Base-by-base conservation (phyloP, 371 early-diverging fungal genomes). In the Smittium culicis region DNA sequence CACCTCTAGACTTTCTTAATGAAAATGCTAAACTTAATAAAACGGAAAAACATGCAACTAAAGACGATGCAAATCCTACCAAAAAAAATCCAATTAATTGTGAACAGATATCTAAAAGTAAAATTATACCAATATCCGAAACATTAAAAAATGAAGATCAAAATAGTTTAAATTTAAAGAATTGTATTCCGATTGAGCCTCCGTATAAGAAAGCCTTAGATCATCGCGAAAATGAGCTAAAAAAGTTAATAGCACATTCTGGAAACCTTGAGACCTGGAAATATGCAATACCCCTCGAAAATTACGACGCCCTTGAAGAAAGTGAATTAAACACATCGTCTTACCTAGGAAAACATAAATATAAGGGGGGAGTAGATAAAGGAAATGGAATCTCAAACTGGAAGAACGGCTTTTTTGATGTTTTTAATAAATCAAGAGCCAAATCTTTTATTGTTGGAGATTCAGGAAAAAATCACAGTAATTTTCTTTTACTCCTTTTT, bases 341-440 rank as follows among this genome's bases (percentile, higher is more conserved):
- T 11, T 45, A 11, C 20, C 5, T 20, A 5, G 45, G 20, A 45
- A 45, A 45, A 45, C 5, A 20, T 20, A 45, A 45, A 20, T 5
- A 20, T 20, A 45, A 45, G 45, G 45, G 45, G 20, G 45, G 45
- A 45, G 20, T 11, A 11, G 45, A 45, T 45, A 45, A 45, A 20
- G 45, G 45, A 11, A 20, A 20, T 29, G 62, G 30, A 24, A 62
- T 25, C 3, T 64, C 65, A 8, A 45, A 34, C 11, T 64, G 65
- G 65, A 34, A 34, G 34, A 35, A 45, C 20, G 65, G 65, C 25
- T 45, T 64, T 8, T 28, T 64, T 25, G 65, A 64, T 64, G 65
- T 64, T 3, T 45, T 64, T 25, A 64, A 45, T 27, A 64, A 64
- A 35, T 45, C 34, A 2, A 64, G 65, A 35, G 35, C 35, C 1